phyloP scores from a whole-genome alignment of 345 rosid genomes.

The Jatropha curcas region DNA sequence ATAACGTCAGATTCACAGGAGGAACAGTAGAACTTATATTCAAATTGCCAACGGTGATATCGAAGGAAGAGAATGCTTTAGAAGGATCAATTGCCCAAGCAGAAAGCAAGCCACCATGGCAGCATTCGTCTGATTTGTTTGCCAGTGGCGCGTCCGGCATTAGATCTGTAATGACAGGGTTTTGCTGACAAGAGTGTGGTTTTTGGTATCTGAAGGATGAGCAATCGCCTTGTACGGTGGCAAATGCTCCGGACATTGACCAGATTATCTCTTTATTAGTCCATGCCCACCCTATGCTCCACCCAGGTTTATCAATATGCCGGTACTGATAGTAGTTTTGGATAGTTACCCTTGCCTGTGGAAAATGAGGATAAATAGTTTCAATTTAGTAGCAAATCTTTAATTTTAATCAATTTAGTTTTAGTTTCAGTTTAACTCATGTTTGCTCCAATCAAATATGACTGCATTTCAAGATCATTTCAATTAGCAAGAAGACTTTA shows the following conservation, averaged over 20 bases:
- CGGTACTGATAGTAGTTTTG: slow-evolving; percentile 52
- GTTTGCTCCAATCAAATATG: too few species aligned
- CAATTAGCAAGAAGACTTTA: too few species aligned
- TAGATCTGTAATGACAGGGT: slow-evolving; percentile 47
- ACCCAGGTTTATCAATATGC: slow-evolving; percentile 48
- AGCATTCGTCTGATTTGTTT: slow-evolving; percentile 42
- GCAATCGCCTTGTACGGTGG: slow-evolving; percentile 53
- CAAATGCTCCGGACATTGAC: slow-evolving; percentile 59
- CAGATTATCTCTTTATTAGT: slow-evolving; percentile 38
- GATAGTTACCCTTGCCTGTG: slow-evolving; percentile 55
- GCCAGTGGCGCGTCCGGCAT: slow-evolving; percentile 27
- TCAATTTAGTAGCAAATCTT: too few species aligned
- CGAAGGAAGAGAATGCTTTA: slow-evolving; percentile 50
- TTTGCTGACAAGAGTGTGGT: slow-evolving; percentile 50
- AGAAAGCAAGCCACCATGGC: slow-evolving; percentile 47
- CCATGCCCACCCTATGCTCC: slow-evolving; percentile 66
- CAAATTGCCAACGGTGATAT: slow-evolving; percentile 45
- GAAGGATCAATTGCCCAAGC: slow-evolving; percentile 52
- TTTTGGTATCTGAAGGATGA: slow-evolving; percentile 26
- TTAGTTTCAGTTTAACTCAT: too few species aligned
- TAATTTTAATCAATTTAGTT: too few species aligned
- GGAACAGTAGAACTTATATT: slow-evolving; percentile 16
- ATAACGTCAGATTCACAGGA: slow-evolving; percentile 48
- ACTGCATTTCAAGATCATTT: too few species aligned
- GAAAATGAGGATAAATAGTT: background rate